Evolutionary conservation across 768 basidiomycete genomes (phyloP).

Genomic region (Lactarius sanguifluus): DNA sequence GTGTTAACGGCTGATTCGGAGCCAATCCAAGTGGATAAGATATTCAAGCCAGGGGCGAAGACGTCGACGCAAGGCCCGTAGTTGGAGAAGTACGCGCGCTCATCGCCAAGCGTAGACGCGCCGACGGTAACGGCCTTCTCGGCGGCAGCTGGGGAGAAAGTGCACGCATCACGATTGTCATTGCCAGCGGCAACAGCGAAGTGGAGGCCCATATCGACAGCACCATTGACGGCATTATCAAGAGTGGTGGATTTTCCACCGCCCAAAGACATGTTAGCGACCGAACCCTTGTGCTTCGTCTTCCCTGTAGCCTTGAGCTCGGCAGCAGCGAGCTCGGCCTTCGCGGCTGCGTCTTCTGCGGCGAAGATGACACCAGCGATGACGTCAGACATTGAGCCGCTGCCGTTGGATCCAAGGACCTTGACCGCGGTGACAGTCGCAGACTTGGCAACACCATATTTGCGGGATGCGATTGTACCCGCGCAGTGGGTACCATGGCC

Average conservation of each 20-base stretch:
- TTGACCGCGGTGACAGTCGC: slow-evolving; percentile 90
- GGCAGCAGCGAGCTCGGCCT: slow-evolving; percentile 57
- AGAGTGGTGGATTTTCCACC: slow-evolving; percentile 88
- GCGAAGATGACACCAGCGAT: slow-evolving; percentile 87
- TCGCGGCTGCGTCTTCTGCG: slow-evolving; percentile 48
- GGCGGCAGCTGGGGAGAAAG: slow-evolving; percentile 88
- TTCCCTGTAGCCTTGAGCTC: slow-evolving; percentile 73
- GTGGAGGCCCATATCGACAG: slow-evolving; percentile 83
- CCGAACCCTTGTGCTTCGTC: slow-evolving; percentile 89
- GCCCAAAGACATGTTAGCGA: slow-evolving; percentile 97
- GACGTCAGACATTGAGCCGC: slow-evolving; percentile 94
- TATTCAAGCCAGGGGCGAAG: slow-evolving; percentile 88
- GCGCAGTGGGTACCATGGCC: slow-evolving; percentile 96
- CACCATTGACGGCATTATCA: slow-evolving; percentile 81
- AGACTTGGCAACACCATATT: slow-evolving; percentile 95
- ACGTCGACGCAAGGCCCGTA: slow-evolving; percentile 87
- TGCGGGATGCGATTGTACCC: slow-evolving; percentile 90
- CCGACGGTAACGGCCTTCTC: slow-evolving; percentile 93
- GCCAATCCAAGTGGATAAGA: slow-evolving; percentile 80
- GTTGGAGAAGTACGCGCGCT: slow-evolving; percentile 93
- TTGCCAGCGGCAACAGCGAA: slow-evolving; percentile 96
- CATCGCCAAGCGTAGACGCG: slow-evolving; percentile 79
- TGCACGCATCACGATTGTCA: slow-evolving; percentile 87
- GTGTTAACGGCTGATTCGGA: slow-evolving; percentile 56
- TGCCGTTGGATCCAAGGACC: slow-evolving; percentile 92